Conservation (phyloP, 2,329 filamentous ascomycete species). For the Aspergillus floridensis region DNA sequence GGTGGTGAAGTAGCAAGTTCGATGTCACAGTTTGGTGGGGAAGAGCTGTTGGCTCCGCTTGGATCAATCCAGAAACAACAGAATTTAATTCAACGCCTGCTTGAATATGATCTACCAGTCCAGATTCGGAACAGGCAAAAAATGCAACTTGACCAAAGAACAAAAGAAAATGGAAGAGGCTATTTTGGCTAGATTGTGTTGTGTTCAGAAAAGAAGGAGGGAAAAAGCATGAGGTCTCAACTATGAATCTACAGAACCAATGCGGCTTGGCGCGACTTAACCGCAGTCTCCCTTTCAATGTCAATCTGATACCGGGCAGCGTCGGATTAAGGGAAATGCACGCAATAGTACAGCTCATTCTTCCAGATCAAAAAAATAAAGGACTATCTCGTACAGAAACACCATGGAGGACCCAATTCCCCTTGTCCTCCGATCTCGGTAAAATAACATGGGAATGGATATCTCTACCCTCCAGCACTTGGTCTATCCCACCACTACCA, state of each 20-base stretch:
- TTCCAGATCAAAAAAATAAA: background rate
- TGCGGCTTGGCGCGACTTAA: background rate
- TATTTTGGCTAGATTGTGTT: background rate
- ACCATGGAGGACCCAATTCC: slow-evolving; percentile 16
- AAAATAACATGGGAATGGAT: slow-evolving; percentile 13
- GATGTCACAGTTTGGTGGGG: slow-evolving; percentile 19
- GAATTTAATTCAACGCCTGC: background rate
- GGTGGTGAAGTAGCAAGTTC: slow-evolving; percentile 1
- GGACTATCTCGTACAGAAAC: slow-evolving; percentile 26
- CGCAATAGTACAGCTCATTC: background rate
- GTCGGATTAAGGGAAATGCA: background rate
- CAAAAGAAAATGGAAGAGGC: background rate
- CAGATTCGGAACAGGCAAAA: no score
- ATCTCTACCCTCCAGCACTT: slow-evolving; percentile 1
- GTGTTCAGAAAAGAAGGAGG: background rate
- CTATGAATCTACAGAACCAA: background rate
- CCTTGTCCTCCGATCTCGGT: slow-evolving; percentile 12
- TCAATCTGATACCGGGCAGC: no score
- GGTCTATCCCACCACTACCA: slow-evolving; percentile 17
- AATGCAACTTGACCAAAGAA: background rate
- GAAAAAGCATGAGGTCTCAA: background rate
- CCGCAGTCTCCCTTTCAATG: no score
- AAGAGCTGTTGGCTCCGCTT: slow-evolving; percentile 1
- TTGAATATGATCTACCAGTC: background rate
- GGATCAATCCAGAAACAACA: background rate